Conservation (phyloP, 805 yeast species). For the Ogataea philodendri region DNA sequence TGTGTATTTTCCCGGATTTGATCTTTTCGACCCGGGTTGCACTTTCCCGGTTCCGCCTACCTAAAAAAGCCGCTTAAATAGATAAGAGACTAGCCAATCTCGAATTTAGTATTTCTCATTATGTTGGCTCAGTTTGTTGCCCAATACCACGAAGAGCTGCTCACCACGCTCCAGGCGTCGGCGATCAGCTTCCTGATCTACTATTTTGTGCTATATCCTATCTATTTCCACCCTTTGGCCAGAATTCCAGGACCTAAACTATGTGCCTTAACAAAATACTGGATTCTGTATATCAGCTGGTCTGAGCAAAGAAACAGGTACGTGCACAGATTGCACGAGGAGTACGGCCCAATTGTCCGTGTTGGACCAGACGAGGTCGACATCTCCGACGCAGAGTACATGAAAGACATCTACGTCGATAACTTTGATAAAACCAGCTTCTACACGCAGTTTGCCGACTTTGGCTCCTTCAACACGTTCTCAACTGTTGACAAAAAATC, state of each 20-base stretch:
- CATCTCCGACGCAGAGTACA: slow-evolving; percentile 47
- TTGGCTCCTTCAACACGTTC: slow-evolving; percentile 58
- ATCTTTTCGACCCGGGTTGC: too few species aligned
- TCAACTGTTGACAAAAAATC: slow-evolving; percentile 48
- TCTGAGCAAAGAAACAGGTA: slow-evolving; percentile 47
- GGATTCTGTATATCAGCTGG: slow-evolving; percentile 43
- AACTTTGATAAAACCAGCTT: slow-evolving; percentile 57
- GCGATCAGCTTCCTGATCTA: slow-evolving; percentile 9
- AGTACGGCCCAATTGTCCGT: slow-evolving; percentile 62
- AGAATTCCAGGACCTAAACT: slow-evolving; percentile 58
- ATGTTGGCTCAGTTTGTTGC: slow-evolving; percentile 14
- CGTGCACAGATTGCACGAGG: slow-evolving; percentile 49
- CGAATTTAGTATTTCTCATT: slow-evolving; percentile 1
- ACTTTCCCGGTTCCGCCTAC: too few species aligned
- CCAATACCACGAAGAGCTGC: slow-evolving; percentile 9
- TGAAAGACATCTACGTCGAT: slow-evolving; percentile 55
- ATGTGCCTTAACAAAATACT: slow-evolving; percentile 44
- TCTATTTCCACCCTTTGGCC: slow-evolving; percentile 47
- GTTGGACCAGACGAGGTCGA: slow-evolving; percentile 62
- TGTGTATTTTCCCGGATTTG: too few species aligned
- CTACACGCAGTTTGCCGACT: slow-evolving; percentile 59
- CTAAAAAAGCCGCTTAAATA: too few species aligned
- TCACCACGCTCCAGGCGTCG: slow-evolving; percentile 6
- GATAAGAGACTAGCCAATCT: slow-evolving; percentile 4
- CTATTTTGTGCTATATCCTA: slow-evolving; percentile 40